These are phyloP conservation scores for Trypanosoma melophagium DNA, from an alignment of 208 protist genomes.

Conservation along the genomic window DNA sequence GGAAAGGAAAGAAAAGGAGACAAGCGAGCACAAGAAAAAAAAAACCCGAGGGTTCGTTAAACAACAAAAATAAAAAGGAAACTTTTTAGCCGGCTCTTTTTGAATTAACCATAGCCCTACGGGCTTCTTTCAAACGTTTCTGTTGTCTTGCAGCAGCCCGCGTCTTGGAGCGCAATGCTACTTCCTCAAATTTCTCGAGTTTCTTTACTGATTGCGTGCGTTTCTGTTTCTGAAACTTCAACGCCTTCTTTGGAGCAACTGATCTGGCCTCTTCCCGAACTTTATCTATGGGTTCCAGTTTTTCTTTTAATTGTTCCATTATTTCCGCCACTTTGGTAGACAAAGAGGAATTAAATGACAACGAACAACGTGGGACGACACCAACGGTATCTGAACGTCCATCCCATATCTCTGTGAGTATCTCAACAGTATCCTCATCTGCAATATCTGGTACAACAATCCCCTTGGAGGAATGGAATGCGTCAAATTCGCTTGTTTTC, in stretches of 20 bases:
- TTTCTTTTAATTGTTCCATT: conserved; percentile 33
- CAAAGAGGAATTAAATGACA: too few relatives aligned
- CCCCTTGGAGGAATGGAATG: conserved; percentile 55
- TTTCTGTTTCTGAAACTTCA: conserved; percentile 39
- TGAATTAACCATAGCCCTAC: conserved; percentile 27
- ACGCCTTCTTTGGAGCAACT: conserved; percentile 37
- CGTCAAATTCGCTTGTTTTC: conserved; percentile 49
- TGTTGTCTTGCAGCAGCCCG: conserved; percentile 33
- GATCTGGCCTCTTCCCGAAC: conserved; percentile 43
- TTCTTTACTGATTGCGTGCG: conserved; percentile 51
- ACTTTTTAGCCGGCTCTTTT: neutral
- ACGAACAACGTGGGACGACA: conserved; percentile 25
- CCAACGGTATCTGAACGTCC: conserved; percentile 46
- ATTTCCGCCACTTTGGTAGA: conserved; percentile 3
- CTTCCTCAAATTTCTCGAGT: conserved; percentile 30
- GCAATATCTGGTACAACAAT: conserved; percentile 52
- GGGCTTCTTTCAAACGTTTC: conserved; percentile 36
- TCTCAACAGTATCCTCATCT: conserved; percentile 58
- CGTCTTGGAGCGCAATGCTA: conserved; percentile 26
- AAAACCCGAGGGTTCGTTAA: too few relatives aligned
- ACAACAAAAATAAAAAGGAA: neutral
- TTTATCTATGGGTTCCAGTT: conserved; percentile 43
- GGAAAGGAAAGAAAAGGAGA: too few relatives aligned
- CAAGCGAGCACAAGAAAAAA: too few relatives aligned
- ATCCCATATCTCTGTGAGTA: conserved; percentile 78